Conservation (phyloP, 306 rosid genomes). For the Medicago ruthenica region DNA sequence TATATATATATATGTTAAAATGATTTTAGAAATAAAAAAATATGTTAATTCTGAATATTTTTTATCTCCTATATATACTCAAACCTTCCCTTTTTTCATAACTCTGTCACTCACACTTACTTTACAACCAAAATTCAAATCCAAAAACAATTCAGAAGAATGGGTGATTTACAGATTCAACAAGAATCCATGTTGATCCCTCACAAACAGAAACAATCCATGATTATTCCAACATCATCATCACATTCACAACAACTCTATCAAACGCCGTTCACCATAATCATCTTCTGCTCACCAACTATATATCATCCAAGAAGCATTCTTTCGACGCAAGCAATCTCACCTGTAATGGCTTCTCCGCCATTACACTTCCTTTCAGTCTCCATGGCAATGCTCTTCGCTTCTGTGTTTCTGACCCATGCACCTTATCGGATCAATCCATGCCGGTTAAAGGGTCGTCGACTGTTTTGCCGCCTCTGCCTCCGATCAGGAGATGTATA, state of each 20-base stretch:
- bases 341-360: conserved; percentile 39
- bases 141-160: neutral
- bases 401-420: conserved; percentile 34
- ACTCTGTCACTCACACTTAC: neutral
- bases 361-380: conserved; percentile 40
- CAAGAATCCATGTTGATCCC: neutral
- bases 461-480: conserved; percentile 38
- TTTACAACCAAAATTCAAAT: neutral
- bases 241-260: conserved; percentile 30
- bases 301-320: conserved; percentile 43
- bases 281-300: conserved; percentile 18
- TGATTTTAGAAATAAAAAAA: too few species aligned
- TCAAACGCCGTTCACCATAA: conserved; percentile 37
- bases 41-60: too few species aligned
- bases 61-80: neutral
- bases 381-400: conserved; percentile 23
- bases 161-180: neutral
- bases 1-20: too few species aligned
- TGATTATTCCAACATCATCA: conserved; percentile 12
- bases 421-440: neutral
- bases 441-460: neutral
- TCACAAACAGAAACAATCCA: neutral
- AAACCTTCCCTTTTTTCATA: neutral
- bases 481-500: conserved; percentile 15
- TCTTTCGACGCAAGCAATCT: conserved; percentile 29